Conservation (phyloP, 495 filamentous ascomycete species). For the Elasticomyces elasticus region DNA sequence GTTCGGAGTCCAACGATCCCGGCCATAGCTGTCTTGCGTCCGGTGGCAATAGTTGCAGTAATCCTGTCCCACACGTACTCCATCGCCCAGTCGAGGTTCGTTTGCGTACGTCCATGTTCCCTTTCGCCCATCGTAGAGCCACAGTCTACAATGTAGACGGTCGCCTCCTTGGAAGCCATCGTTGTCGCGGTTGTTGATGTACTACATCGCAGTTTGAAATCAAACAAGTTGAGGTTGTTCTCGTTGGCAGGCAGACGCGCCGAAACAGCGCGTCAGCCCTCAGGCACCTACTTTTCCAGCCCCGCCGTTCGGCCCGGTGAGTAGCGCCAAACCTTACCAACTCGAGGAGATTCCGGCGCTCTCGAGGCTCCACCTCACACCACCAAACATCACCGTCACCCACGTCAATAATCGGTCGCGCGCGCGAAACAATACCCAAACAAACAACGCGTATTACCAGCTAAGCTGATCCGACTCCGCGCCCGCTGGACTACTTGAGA, state of each 20-base stretch:
- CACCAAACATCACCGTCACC: background rate
- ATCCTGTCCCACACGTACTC: slow-evolving; percentile 96
- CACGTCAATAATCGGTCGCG: background rate
- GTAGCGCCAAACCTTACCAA: too few species aligned
- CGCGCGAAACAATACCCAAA: background rate
- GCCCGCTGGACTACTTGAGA: background rate
- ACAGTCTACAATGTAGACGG: slow-evolving; percentile 83
- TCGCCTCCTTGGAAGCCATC: slow-evolving; percentile 93
- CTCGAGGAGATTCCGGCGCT: background rate
- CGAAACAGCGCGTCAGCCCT: background rate
- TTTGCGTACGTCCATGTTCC: slow-evolving; percentile 60
- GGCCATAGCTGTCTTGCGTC: slow-evolving; percentile 67
- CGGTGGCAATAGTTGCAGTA: slow-evolving; percentile 68
- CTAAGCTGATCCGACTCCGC: background rate
- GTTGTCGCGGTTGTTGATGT: background rate
- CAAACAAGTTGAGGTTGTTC: background rate
- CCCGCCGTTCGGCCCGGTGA: background rate
- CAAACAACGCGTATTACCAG: background rate
- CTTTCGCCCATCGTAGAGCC: slow-evolving; percentile 71
- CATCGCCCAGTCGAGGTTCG: slow-evolving; percentile 84
- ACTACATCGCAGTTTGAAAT: background rate
- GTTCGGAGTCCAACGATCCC: slow-evolving; percentile 79
- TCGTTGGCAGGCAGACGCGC: background rate
- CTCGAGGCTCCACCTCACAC: background rate
- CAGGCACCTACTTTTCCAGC: background rate